Evolutionary conservation across 2,329 filamentous ascomycete genomes (phyloP).

Genomic region (Ascochyta rabiei): DNA sequence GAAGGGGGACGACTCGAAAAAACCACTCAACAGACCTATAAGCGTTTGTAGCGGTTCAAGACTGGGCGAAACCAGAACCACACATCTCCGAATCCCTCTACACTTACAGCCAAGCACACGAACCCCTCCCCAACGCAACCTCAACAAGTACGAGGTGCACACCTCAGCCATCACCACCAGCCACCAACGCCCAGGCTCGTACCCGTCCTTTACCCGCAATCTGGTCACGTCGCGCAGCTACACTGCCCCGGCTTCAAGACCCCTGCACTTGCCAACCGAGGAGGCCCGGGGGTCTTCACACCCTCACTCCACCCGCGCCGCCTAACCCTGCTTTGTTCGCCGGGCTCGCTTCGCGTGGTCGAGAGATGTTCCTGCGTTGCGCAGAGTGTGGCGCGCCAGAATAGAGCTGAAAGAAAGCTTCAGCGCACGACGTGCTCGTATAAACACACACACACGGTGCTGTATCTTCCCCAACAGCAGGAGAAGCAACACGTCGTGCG

Average conservation of each 20-base stretch:
- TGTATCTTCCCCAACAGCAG: not conserved
- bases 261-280: slow-evolving; percentile 1
- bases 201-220: not conserved
- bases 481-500: not conserved
- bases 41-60: too few relatives aligned
- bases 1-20: not conserved
- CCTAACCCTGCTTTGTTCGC: not conserved
- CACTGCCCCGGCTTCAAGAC: not conserved
- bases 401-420: slow-evolving; percentile 12
- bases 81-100: too few relatives aligned
- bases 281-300: slow-evolving; percentile 5
- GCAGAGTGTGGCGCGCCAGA: slow-evolving; percentile 3
- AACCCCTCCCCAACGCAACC: not conserved
- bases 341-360: not conserved
- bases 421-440: slow-evolving; percentile 4
- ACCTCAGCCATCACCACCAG: not conserved
- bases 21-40: not conserved
- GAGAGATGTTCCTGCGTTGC: slow-evolving; percentile 12
- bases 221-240: not conserved
- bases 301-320: not conserved
- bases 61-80: not conserved
- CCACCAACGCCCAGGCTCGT: slow-evolving; percentile 5
- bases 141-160: slow-evolving; percentile 3
- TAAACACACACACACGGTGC: not conserved
- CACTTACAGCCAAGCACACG: not conserved